Evolutionary conservation across 2,329 filamentous ascomycete species (phyloP).

Genomic region (Cladosporium sp.): DNA sequence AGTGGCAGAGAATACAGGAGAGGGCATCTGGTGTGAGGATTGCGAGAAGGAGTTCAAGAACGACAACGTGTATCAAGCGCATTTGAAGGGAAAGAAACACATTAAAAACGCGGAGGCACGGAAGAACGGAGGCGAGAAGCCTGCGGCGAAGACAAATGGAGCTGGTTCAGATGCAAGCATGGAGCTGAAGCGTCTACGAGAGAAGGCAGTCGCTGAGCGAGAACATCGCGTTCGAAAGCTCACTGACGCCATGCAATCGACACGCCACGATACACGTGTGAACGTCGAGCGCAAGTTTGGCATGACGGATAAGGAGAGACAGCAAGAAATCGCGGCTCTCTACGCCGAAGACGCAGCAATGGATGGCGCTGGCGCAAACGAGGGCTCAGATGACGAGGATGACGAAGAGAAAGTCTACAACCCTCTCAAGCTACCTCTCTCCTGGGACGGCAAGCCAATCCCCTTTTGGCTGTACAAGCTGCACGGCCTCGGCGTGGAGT

Average conservation of each 20-base stretch:
- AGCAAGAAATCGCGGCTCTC: slow-evolving; percentile 87
- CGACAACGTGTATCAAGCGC: slow-evolving; percentile 86
- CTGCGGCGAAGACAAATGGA: slow-evolving; percentile 28
- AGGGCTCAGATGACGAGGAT: slow-evolving; percentile 62
- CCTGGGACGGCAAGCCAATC: slow-evolving; percentile 98
- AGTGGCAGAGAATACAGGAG: slow-evolving; percentile 53
- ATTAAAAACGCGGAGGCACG: slow-evolving; percentile 73
- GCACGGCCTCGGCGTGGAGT: slow-evolving; percentile 91
- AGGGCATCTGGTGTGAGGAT: slow-evolving; percentile 82
- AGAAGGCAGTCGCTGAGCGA: slow-evolving; percentile 83
- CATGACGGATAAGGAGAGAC: slow-evolving; percentile 94
- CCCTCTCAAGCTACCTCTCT: slow-evolving; percentile 88
- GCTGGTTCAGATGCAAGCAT: slow-evolving; percentile 19
- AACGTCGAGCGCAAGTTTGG: slow-evolving; percentile 96
- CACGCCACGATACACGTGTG: slow-evolving; percentile 82
- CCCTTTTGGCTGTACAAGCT: slow-evolving; percentile 99
- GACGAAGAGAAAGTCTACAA: slow-evolving; percentile 89
- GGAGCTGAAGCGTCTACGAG: slow-evolving; percentile 59
- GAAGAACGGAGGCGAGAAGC: slow-evolving; percentile 33
- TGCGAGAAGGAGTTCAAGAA: slow-evolving; percentile 97
- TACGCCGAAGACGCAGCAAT: slow-evolving; percentile 58
- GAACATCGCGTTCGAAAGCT: slow-evolving; percentile 81
- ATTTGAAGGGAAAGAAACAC: slow-evolving; percentile 89
- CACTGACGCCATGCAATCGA: slow-evolving; percentile 75
- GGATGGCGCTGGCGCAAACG: slow-evolving; percentile 42